These are phyloP conservation scores for Phascolomyces articulosus DNA, from an alignment of 371 early-diverging fungal species.

Conservation along the genomic window DNA sequence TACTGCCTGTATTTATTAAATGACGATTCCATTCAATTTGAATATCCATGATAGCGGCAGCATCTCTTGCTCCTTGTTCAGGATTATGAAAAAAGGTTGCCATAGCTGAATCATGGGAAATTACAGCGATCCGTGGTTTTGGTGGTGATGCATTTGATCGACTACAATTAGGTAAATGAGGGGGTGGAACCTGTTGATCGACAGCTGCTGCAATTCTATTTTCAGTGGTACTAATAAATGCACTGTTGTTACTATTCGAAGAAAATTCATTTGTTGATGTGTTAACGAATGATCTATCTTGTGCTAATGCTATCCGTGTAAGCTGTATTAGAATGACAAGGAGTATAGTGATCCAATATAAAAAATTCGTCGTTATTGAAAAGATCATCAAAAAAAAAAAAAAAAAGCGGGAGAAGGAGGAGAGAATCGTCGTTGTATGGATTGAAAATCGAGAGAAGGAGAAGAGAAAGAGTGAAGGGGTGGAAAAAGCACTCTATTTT, in stretches of 20 bases:
- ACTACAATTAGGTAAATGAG: slow-evolving; percentile 3
- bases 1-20: slow-evolving; percentile 16
- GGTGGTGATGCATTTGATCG: neutral
- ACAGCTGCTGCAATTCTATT: neutral
- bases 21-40: slow-evolving; percentile 44
- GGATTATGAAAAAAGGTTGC: slow-evolving; percentile 40
- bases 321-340: too few relatives aligned
- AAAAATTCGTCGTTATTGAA: neutral
- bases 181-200: slow-evolving; percentile 5
- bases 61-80: slow-evolving; percentile 44
- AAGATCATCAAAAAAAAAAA: neutral
- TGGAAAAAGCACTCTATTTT: neutral
- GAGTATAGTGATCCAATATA: neutral
- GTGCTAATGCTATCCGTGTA: too few relatives aligned
- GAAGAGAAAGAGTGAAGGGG: neutral
- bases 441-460: too few relatives aligned
- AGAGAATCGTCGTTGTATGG: too few relatives aligned
- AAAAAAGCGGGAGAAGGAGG: neutral
- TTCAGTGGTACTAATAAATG: too few relatives aligned
- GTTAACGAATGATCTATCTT: too few relatives aligned
- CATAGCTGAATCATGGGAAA: slow-evolving; percentile 37
- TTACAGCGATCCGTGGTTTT: slow-evolving; percentile 23
- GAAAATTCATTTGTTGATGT: too few relatives aligned
- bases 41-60: slow-evolving; percentile 39
- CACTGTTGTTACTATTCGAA: too few relatives aligned